Evolutionary conservation across 2,329 filamentous ascomycete species (phyloP), one percentile per base, ranked within the genome.

Genomic region (Colletotrichum sublineola): DNA sequence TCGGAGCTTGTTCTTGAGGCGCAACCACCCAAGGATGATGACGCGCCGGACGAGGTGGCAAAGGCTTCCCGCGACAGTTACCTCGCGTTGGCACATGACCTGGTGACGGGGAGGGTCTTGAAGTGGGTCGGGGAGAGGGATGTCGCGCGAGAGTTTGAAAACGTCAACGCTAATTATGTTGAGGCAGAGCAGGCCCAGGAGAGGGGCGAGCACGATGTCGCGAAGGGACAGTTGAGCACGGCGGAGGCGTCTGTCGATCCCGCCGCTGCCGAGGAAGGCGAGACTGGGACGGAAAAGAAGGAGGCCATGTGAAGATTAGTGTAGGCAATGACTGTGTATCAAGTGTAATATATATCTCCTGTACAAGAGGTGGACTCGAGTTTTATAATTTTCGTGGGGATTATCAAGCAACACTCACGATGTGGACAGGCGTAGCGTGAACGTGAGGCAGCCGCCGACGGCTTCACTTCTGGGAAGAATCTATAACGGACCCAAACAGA

Each of bases 1-100:
- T 83, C 86, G 29, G 86, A 88, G 76, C 77, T 90, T 33, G 83
- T 81, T 1, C 81, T 90, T 9, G 81, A 85, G 31, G 67, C 71
- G 1, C 20, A 8, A 2, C 15, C 50, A 20, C 24, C 24, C 24
- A 40, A 44, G 7, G 42, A 67, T 1, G 42, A 18, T 2, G 57
- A 20, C 6, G 8, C 56, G 38, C 38, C 48, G 5, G 24, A 57
- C 11, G 24, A 40, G 6, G 38, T 50, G 9, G 38, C 40, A 40
- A 40, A 60, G 20, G 50, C 31, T 2, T 42, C 48, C 31, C 31
- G 50, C 4, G 36, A 50, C 46, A 58, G 18, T 1, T 73, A 58
- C 40, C 31, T 73, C 9, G 24, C 24, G 9, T 31, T 67, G 4
- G 71, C 58, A 11, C 48, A 63, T 15, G 44, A 58, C 12, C 38